phyloP scores from a whole-genome alignment of 768 basidiomycete genomes.

The Bullera alba region DNA sequence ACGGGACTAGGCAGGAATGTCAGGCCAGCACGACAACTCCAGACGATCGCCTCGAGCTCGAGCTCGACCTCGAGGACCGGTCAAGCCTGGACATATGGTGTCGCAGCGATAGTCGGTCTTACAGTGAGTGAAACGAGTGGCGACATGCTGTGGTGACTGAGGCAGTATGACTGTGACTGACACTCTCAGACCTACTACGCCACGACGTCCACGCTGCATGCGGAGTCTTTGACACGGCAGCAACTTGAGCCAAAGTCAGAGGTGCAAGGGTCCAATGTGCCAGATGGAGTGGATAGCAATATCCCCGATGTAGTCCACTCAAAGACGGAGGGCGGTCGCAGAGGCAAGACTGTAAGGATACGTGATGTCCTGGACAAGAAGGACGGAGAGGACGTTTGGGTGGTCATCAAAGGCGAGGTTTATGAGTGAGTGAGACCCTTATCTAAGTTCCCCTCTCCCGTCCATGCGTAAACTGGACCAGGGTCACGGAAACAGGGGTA shows the following conservation, averaged over 20 bases:
- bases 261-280: background rate
- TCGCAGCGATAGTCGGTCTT: too few relatives aligned
- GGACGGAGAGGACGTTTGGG: conserved; percentile 30
- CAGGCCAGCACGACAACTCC: too few relatives aligned
- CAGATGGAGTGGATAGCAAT: background rate
- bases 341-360: conserved; percentile 5
- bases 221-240: too few relatives aligned
- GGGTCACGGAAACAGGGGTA: background rate
- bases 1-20: too few relatives aligned
- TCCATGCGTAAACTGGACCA: background rate
- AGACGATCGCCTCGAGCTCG: too few relatives aligned
- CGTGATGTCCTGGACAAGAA: conserved; percentile 27
- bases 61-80: too few relatives aligned
- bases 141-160: too few relatives aligned
- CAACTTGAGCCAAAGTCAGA: background rate
- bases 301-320: background rate
- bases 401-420: conserved; percentile 38
- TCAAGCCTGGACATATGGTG: too few relatives aligned
- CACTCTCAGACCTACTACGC: too few relatives aligned
- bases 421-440: conserved; percentile 30
- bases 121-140: too few relatives aligned
- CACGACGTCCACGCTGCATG: too few relatives aligned
- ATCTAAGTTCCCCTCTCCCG: background rate
- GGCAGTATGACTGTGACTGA: too few relatives aligned
- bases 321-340: background rate